A percentile compares a stretch with the other conserved stretches of the same genome.
Evolutionary conservation across 2,329 filamentous ascomycete species (phyloP).

Genomic region (Aspergillus ruber): DNA sequence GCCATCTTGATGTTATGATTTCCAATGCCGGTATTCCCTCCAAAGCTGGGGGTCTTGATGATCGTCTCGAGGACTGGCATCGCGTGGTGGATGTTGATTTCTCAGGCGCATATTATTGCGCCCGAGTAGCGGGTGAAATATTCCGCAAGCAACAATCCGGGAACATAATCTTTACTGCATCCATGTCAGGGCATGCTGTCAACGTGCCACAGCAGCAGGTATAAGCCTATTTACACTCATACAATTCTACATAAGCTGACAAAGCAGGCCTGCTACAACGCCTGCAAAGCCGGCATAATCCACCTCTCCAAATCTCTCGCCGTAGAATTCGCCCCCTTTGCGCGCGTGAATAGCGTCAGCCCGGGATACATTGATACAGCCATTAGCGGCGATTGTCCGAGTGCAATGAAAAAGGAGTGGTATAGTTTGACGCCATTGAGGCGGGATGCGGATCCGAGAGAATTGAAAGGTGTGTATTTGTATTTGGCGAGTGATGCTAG

Average conservation of each 20-base stretch:
- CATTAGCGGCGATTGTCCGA: conserved; percentile 20
- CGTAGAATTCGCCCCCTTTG: conserved; percentile 48
- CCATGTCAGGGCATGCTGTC: conserved; percentile 64
- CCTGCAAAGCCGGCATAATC: conserved; percentile 48
- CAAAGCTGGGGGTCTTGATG: conserved; percentile 23
- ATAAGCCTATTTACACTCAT: no score
- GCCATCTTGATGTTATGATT: conserved; percentile 64
- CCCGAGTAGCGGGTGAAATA: conserved; percentile 57
- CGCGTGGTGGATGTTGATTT: conserved; percentile 28
- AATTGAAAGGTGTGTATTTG: conserved; percentile 70
- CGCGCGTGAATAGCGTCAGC: conserved; percentile 46
- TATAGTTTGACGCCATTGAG: conserved; percentile 2
- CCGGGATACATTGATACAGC: conserved; percentile 47
- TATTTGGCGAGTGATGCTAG: conserved; percentile 70
- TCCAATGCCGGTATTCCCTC: conserved; percentile 67
- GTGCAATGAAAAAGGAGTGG: conserved; percentile 2
- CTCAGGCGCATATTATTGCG: conserved; percentile 67
- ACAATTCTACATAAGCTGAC: not conserved
- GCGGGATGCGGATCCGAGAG: conserved; percentile 56
- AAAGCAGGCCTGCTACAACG: conserved; percentile 46
- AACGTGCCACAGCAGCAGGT: conserved; percentile 58
- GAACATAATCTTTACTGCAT: conserved; percentile 47
- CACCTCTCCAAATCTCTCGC: conserved; percentile 49
- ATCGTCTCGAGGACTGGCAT: conserved; percentile 11
- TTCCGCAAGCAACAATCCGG: conserved; percentile 55